A percentile compares a stretch with the other conserved stretches of the same genome.
Conservation (phyloP, 441 rosid genomes). For the Pelargonium australe region DNA sequence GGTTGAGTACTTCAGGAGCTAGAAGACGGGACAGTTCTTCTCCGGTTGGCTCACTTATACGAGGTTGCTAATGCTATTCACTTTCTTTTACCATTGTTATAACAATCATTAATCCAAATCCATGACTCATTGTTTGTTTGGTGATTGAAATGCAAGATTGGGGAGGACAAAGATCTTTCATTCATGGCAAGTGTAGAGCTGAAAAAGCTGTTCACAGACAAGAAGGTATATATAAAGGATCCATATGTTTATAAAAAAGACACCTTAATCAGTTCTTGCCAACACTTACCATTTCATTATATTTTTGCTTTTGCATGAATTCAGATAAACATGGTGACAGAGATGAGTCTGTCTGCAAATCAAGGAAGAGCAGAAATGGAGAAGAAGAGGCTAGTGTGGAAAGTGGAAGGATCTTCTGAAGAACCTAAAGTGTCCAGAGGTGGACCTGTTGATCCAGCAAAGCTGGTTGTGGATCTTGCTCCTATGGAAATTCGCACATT, state of each 20-base stretch:
- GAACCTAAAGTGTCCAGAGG: slow-evolving; percentile 27
- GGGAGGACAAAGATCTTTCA: slow-evolving; percentile 79
- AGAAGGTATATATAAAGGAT: slow-evolving; percentile 39
- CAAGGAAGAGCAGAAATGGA: slow-evolving; percentile 41
- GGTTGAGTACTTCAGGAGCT: slow-evolving; percentile 38
- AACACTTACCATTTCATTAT: neutral
- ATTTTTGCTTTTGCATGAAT: slow-evolving; percentile 1
- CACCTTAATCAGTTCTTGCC: neutral
- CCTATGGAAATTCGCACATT: slow-evolving; percentile 48
- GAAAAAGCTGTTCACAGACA: slow-evolving; percentile 52
- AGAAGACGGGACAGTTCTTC: slow-evolving; percentile 46
- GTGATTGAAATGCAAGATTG: slow-evolving; percentile 41
- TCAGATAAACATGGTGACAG: slow-evolving; percentile 31
- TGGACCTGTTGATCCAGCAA: slow-evolving; percentile 31
- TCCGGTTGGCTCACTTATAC: slow-evolving; percentile 60
- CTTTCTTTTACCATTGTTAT: neutral
- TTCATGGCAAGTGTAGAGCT: slow-evolving; percentile 59
- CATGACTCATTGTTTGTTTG: slow-evolving; percentile 8
- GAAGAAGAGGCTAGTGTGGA: slow-evolving; percentile 37
- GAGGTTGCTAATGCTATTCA: slow-evolving; percentile 35
- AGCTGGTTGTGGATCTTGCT: slow-evolving; percentile 36
- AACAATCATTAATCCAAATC: neutral
- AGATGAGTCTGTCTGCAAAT: slow-evolving; percentile 37
- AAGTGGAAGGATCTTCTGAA: slow-evolving; percentile 29
- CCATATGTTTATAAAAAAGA: neutral